phyloP scores from a whole-genome alignment of 805 yeast genomes.

The Naumovozyma castellii region DNA sequence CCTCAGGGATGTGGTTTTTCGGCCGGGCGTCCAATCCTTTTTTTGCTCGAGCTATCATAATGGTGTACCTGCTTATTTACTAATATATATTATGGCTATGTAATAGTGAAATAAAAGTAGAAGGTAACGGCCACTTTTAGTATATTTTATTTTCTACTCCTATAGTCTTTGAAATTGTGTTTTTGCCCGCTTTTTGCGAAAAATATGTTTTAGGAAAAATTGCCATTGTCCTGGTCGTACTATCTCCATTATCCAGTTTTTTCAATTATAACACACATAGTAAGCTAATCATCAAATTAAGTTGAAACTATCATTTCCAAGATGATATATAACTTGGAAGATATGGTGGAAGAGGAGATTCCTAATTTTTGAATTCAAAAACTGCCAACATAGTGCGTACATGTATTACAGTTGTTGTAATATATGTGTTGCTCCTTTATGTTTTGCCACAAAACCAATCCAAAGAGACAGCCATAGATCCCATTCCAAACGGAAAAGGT shows the following conservation, averaged over 20 bases:
- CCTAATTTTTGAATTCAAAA: not conserved
- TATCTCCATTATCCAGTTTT: too few species aligned
- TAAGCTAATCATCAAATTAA: not conserved
- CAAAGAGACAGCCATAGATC: not conserved
- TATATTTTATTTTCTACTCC: not conserved
- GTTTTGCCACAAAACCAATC: not conserved
- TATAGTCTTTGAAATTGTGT: not conserved
- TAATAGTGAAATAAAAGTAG: not conserved
- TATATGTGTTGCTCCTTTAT: constrained; percentile 1
- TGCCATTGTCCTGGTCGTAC: not conserved
- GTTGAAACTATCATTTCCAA: not conserved
- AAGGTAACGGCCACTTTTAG: not conserved
- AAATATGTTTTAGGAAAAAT: not conserved
- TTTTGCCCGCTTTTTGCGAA: not conserved
- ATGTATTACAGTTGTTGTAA: not conserved
- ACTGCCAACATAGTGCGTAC: constrained; percentile 1
- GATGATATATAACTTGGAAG: constrained; percentile 1
- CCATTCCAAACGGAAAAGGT: not conserved
- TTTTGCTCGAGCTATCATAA: too few species aligned
- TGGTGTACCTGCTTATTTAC: not conserved
- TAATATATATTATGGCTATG: not conserved
- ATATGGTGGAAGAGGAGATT: constrained; percentile 1
- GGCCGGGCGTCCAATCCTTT: too few species aligned
- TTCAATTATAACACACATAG: not conserved
- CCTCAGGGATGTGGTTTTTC: too few species aligned